phyloP scores from a whole-genome alignment of 75 land plant genomes.

The Cunninghamia lanceolata region DNA sequence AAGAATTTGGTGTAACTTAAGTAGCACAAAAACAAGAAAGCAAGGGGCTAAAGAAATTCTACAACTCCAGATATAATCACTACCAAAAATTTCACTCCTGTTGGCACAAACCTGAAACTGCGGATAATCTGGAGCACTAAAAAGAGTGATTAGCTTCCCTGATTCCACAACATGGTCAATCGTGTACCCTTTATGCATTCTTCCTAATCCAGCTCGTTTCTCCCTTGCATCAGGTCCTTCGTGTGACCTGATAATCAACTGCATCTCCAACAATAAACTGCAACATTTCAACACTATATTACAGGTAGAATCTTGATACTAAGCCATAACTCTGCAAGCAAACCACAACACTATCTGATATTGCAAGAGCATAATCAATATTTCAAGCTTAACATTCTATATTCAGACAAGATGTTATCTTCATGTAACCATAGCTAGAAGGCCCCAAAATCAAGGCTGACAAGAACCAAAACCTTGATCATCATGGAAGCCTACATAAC shows the following conservation, averaged over 20 bases:
- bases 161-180: slow-evolving; percentile 88
- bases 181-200: slow-evolving; percentile 85
- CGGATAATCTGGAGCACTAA: slow-evolving; percentile 99
- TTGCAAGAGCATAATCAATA: not conserved
- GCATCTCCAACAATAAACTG: slow-evolving; percentile 22
- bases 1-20: not conserved
- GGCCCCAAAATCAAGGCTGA: not conserved
- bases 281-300: slow-evolving; percentile 5
- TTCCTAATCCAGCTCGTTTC: slow-evolving; percentile 63
- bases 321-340: not conserved
- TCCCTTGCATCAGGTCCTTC: slow-evolving; percentile 98
- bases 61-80: not conserved
- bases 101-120: slow-evolving; percentile 76
- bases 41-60: not conserved
- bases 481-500: not conserved
- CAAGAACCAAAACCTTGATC: not conserved
- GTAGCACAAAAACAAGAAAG: not conserved
- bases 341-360: not conserved
- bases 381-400: not conserved
- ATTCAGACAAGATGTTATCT: not conserved
- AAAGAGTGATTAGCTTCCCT: slow-evolving; percentile 83
- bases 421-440: not conserved
- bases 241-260: slow-evolving; percentile 95
- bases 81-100: not conserved
- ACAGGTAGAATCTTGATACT: slow-evolving; percentile 9